Evolutionary conservation across 208 protist genomes (phyloP).

Genomic region (Leptomonas pyrrhocoris): DNA sequence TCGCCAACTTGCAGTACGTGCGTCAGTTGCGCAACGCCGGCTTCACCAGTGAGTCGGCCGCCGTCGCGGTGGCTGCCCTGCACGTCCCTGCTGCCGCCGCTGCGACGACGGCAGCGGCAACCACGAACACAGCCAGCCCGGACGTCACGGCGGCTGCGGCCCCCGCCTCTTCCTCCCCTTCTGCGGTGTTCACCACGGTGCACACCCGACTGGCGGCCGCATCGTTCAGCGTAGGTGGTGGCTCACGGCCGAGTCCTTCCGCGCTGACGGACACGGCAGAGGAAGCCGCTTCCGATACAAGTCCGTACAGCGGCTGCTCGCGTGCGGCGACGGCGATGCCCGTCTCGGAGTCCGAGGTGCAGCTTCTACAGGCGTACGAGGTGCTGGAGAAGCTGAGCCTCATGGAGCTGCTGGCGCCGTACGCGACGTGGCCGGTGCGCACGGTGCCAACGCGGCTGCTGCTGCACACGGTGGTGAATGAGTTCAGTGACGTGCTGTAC

Average conservation of each 20-base stretch:
- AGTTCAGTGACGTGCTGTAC: constrained; percentile 79
- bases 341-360: constrained; percentile 41
- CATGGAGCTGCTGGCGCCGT: constrained; percentile 46
- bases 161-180: neutral
- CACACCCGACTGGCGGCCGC: constrained; percentile 23
- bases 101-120: neutral
- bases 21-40: constrained; percentile 38
- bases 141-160: neutral
- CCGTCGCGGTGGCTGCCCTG: constrained; percentile 7
- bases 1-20: constrained; percentile 55
- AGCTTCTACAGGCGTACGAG: constrained; percentile 64
- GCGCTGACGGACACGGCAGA: constrained; percentile 4
- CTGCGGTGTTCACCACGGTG: constrained; percentile 16
- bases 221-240: neutral
- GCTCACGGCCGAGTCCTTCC: constrained; percentile 6
- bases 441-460: constrained; percentile 68
- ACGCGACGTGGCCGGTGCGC: constrained; percentile 55
- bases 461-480: constrained; percentile 81
- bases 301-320: constrained; percentile 26
- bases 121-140: neutral
- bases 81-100: constrained; percentile 4
- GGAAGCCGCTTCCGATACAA: constrained; percentile 11
- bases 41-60: constrained; percentile 36
- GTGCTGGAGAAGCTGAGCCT: constrained; percentile 62
- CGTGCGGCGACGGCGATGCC: constrained; percentile 12